phyloP scores from a whole-genome alignment of 371 early-diverging fungal species.

The Fennellomyces sp. region DNA sequence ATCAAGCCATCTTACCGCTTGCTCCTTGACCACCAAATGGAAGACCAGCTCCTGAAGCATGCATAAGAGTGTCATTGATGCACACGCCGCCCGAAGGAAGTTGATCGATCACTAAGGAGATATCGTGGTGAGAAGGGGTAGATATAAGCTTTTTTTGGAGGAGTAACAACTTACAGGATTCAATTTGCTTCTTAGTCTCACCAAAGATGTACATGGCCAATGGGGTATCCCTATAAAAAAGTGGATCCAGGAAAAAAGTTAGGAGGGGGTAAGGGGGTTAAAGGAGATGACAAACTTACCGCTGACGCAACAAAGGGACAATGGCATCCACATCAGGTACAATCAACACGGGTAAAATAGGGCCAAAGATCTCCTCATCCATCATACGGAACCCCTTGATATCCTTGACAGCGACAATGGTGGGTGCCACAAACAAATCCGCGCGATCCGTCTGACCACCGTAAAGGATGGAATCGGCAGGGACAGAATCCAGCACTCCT shows the following conservation, averaged over 20 bases:
- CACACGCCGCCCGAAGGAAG: slow-evolving; percentile 65
- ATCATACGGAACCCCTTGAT: slow-evolving; percentile 57
- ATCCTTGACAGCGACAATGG: slow-evolving; percentile 58
- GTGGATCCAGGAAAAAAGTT: too few relatives aligned
- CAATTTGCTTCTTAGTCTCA: not conserved
- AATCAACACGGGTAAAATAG: not conserved
- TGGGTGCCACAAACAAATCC: slow-evolving; percentile 69
- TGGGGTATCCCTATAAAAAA: not conserved
- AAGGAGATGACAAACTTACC: too few relatives aligned
- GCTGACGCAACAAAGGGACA: not conserved
- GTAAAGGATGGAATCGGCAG: slow-evolving; percentile 48
- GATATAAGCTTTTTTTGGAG: too few relatives aligned
- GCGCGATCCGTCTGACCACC: slow-evolving; percentile 62
- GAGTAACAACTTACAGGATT: not conserved
- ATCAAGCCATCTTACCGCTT: slow-evolving; percentile 90
- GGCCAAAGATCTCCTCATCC: slow-evolving; percentile 75
- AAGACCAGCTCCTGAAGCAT: slow-evolving; percentile 7
- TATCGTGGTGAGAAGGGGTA: too few relatives aligned
- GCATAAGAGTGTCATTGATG: slow-evolving; percentile 75
- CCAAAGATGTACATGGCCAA: slow-evolving; percentile 1
- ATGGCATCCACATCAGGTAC: not conserved
- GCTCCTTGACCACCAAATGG: slow-evolving; percentile 19
- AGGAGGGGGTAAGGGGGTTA: too few relatives aligned
- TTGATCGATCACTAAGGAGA: slow-evolving; percentile 8
- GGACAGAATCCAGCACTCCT: slow-evolving; percentile 46